A percentile compares a stretch with the other conserved stretches of the same genome.
These are phyloP conservation scores for Alternaria triticimaculans DNA, from an alignment of 2,329 filamentous ascomycete species.

Conservation along the genomic window DNA sequence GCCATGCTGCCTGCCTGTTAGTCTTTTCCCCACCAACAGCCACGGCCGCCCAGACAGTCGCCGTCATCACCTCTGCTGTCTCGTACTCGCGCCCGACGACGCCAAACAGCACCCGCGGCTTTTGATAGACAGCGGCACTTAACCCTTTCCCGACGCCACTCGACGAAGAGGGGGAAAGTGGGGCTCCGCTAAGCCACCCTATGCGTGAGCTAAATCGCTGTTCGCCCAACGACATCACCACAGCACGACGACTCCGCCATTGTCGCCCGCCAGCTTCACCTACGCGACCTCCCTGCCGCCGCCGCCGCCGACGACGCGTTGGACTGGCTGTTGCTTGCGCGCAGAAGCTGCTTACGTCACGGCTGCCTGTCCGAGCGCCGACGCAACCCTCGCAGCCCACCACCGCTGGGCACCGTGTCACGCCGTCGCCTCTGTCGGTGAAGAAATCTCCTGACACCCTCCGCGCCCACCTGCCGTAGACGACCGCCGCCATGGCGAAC, in stretches of 20 bases:
- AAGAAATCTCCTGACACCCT: constrained; percentile 32
- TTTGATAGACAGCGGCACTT: constrained; percentile 7
- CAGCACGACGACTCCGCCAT: constrained; percentile 24
- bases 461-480: constrained; percentile 24
- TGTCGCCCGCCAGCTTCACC: constrained; percentile 17
- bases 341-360: constrained; percentile 11
- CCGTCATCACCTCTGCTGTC: constrained; percentile 17
- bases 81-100: constrained; percentile 6
- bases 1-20: constrained; percentile 13
- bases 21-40: constrained; percentile 17
- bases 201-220: constrained; percentile 33
- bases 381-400: constrained; percentile 28
- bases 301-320: constrained; percentile 14
- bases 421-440: constrained; percentile 33
- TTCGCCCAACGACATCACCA: constrained; percentile 34
- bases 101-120: constrained; percentile 2
- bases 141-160: constrained; percentile 24
- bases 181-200: constrained; percentile 34
- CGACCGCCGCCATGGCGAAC: constrained; percentile 57
- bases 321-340: constrained; percentile 11
- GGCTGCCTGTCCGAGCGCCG: constrained; percentile 36
- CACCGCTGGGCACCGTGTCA: constrained; percentile 34
- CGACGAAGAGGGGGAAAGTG: constrained; percentile 26
- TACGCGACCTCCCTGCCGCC: constrained; percentile 11
- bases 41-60: constrained; percentile 6